A percentile compares a stretch with the other conserved stretches of the same genome.
Evolutionary conservation across 441 rosid species (phyloP).

Genomic region (Populus trichocarpa): DNA sequence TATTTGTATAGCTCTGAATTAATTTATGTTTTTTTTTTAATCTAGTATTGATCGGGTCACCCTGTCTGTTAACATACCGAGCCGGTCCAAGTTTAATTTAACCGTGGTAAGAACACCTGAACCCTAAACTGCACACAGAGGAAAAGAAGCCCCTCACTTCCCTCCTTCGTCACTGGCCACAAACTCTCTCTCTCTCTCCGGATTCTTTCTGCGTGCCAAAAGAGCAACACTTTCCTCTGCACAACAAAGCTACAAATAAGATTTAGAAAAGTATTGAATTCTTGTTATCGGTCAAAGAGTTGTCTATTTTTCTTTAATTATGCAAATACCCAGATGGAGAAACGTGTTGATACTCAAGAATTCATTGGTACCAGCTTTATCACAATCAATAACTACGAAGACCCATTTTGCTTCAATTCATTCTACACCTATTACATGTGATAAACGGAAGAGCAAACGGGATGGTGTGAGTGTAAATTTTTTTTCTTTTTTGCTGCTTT

Average conservation of each 20-base stretch:
- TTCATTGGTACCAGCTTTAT: conserved; percentile 28
- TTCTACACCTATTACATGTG: conserved; percentile 41
- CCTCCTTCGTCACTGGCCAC: neutral
- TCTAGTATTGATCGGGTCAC: neutral
- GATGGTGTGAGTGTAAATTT: conserved; percentile 30
- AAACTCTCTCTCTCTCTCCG: neutral
- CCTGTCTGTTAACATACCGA: neutral
- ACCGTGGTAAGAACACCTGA: neutral
- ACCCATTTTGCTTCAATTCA: conserved; percentile 40
- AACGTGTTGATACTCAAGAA: conserved; percentile 30
- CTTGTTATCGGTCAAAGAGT: neutral
- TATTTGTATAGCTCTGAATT: no score
- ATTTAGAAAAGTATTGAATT: neutral
- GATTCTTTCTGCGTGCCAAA: neutral
- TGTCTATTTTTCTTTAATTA: conserved; percentile 14
- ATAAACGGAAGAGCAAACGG: conserved; percentile 51
- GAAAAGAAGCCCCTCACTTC: neutral
- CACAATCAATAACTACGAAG: conserved; percentile 10
- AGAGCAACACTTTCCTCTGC: neutral
- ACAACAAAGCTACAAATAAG: neutral
- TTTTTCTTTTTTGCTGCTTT: neutral
- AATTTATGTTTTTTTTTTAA: no score
- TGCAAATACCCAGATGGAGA: conserved; percentile 59
- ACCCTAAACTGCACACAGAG: neutral
- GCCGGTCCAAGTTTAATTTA: neutral